These are phyloP conservation scores for Orobanche coerulescens DNA, from an alignment of 257 asterid genomes.

Conservation along the genomic window DNA sequence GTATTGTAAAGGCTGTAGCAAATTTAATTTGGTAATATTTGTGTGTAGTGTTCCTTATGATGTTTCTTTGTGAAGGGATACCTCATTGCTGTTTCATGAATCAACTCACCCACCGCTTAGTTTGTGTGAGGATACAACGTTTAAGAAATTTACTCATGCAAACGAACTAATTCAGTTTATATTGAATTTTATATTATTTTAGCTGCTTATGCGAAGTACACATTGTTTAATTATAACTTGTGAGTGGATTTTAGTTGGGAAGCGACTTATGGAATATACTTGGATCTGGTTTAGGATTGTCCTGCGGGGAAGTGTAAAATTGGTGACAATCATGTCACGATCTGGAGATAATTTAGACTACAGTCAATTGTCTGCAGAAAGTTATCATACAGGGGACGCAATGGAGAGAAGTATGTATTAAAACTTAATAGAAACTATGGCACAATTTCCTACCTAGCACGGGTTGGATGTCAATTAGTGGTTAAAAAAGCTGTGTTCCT, in stretches of 20 bases:
- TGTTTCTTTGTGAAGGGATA: not conserved
- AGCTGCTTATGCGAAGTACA: too few species aligned
- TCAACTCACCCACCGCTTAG: not conserved
- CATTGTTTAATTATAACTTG: not conserved
- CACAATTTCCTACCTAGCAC: not conserved
- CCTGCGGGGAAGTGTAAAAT: not conserved
- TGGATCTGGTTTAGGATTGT: not conserved
- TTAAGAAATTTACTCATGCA: constrained; percentile 1
- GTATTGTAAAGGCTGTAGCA: constrained; percentile 6
- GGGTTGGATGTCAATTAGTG: constrained; percentile 8
- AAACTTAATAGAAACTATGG: not conserved
- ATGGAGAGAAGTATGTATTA: constrained; percentile 5
- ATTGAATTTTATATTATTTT: constrained; percentile 2
- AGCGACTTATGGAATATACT: not conserved
- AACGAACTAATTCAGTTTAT: not conserved
- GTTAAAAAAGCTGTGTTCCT: not conserved
- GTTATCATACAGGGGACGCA: constrained; percentile 1
- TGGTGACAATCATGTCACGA: not conserved
- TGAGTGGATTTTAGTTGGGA: not conserved
- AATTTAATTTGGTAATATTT: not conserved
- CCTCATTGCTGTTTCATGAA: constrained; percentile 5
- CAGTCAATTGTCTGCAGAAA: not conserved
- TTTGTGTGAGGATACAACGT: not conserved
- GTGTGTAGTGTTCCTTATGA: not conserved
- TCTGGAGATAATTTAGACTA: not conserved